Base-by-base conservation (phyloP, 139 green algal species). In the Auxenochlorella protothecoides region DNA sequence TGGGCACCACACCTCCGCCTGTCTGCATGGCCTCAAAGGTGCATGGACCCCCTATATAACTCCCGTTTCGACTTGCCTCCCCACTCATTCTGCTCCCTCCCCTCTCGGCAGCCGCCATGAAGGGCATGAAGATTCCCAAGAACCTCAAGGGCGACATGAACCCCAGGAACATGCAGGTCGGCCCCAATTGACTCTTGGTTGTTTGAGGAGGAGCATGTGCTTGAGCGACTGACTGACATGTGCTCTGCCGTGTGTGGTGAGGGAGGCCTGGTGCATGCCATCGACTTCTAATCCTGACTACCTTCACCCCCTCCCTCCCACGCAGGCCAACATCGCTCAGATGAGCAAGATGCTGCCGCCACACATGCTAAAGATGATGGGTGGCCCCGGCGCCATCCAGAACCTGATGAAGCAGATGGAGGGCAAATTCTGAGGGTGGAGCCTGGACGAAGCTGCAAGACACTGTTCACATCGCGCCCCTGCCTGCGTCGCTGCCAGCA, bases 281-380 rank as follows among this genome's bases (percentile, higher is more conserved):
- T 14, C 15, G 15, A 53, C 15, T 9, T n/a, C 11, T 53, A 66
- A 16, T 14, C 63, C 11, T 12, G 2, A 11, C 11, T 11, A 11
- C 11, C 59, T 44, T 44, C 27, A 44, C 27, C 27, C 27, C 27
- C 0, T 44, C 52, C 15, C 53, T 6, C 3, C 3, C 15, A 44
- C 55, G 69, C 69, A 77, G 76, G 59, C 70, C 52, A 76, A 76
- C 59, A 76, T 79, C 57, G 65, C 79, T 27, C 90, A 97, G 77
- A 96, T 98, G 87, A 83, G 76, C 52, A 72, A 74, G 14, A 92
- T 91, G 74, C 80, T 98, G 75, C 93, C 95, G 57, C 94, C 95
- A 6, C 78, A 92, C 66, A 83, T 99, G 81, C 79, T 99, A 5
- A 87, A 96, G 75, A 90, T 97, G 86, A 95, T 99, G 83, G 95